Conservation (phyloP, 352 stramenopile genomes). For the Plasmopara viticola region DNA sequence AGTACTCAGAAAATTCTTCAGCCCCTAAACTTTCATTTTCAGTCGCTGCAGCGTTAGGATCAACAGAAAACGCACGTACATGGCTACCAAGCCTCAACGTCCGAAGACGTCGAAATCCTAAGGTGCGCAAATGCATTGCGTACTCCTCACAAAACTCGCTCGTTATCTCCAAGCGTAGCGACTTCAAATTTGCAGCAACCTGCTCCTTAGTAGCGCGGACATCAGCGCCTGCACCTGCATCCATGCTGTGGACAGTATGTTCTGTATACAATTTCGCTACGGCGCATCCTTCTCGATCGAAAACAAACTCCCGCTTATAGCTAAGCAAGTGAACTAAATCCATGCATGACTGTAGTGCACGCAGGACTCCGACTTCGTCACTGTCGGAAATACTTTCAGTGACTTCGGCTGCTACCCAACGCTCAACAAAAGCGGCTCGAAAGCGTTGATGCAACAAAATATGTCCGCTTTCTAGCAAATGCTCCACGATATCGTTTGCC, state of each 20-base stretch:
- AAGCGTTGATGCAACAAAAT: conserved; percentile 62
- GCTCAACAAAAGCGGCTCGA: conserved; percentile 71
- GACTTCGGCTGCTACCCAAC: conserved; percentile 42
- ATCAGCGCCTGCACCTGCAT: conserved; percentile 46
- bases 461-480: conserved; percentile 56
- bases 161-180: conserved; percentile 59
- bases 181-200: conserved; percentile 62
- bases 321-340: conserved; percentile 78
- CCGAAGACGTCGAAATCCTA: conserved; percentile 61
- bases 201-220: conserved; percentile 65
- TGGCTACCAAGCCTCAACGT: conserved; percentile 29
- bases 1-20: conserved; percentile 66
- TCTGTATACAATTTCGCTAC: conserved; percentile 77
- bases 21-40: conserved; percentile 28
- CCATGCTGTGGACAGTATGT: conserved; percentile 69
- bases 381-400: conserved; percentile 33
- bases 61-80: conserved; percentile 18
- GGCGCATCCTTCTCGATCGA: conserved; percentile 53
- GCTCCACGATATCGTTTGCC: conserved; percentile 39
- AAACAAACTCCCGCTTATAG: conserved; percentile 86
- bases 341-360: conserved; percentile 67
- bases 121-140: conserved; percentile 40
- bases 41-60: conserved; percentile 6
- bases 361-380: conserved; percentile 42
- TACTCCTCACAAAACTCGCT: conserved; percentile 72